Evolutionary conservation across 495 filamentous ascomycete genomes (phyloP).

Genomic region (Astrocystis sublimbata): DNA sequence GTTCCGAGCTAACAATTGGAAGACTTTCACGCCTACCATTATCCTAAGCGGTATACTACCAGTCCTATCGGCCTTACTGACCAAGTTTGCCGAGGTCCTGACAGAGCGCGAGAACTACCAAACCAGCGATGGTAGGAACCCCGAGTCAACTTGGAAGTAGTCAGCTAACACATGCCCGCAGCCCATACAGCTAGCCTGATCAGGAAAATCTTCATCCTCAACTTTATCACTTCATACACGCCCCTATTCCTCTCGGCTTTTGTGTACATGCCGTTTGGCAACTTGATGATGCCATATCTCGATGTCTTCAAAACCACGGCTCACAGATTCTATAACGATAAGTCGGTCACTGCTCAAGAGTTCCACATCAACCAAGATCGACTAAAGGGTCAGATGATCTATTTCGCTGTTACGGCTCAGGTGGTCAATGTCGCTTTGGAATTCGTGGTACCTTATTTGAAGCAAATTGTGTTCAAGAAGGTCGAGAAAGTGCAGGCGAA

Average conservation of each 20-base stretch:
- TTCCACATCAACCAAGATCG: slow-evolving; percentile 86
- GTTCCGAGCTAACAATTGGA: slow-evolving; percentile 34
- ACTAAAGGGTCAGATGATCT: slow-evolving; percentile 89
- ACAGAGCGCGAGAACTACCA: slow-evolving; percentile 93
- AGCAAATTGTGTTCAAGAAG: slow-evolving; percentile 70
- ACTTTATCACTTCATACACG: slow-evolving; percentile 96
- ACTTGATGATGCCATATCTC: slow-evolving; percentile 82
- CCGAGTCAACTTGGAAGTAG: neutral
- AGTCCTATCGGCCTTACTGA: slow-evolving; percentile 73
- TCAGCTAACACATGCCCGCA: slow-evolving; percentile 23
- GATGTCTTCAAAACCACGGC: slow-evolving; percentile 82
- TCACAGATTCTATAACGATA: slow-evolving; percentile 71
- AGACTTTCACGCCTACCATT: slow-evolving; percentile 88
- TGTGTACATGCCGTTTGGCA: slow-evolving; percentile 93
- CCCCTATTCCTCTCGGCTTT: slow-evolving; percentile 92
- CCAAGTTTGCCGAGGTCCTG: slow-evolving; percentile 71
- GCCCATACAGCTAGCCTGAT: slow-evolving; percentile 78
- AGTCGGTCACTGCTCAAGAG: slow-evolving; percentile 62
- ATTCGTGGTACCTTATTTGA: slow-evolving; percentile 80
- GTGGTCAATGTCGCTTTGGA: slow-evolving; percentile 86
- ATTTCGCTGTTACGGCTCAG: slow-evolving; percentile 95
- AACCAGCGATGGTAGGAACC: slow-evolving; percentile 61
- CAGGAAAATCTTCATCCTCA: slow-evolving; percentile 89
- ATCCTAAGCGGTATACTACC: slow-evolving; percentile 81
- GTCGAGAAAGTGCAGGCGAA: slow-evolving; percentile 70